Evolutionary conservation across 768 basidiomycete genomes (phyloP).

Genomic region (Tubosaeta sp.): DNA sequence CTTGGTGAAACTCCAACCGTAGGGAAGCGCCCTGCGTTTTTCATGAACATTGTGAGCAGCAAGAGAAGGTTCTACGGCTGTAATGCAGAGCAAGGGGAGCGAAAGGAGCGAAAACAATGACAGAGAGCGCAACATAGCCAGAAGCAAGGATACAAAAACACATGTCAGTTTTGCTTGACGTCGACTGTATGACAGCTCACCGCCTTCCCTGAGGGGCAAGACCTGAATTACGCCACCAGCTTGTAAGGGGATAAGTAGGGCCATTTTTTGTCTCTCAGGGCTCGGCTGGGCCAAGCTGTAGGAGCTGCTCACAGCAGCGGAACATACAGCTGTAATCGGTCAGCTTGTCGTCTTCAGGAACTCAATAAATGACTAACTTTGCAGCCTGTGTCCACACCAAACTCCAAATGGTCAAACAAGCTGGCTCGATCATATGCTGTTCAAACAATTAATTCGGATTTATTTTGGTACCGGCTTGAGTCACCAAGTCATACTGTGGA

Average conservation of each 20-base stretch:
- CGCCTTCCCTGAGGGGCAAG: background rate
- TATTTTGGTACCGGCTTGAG: background rate
- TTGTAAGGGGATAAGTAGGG: too few relatives aligned
- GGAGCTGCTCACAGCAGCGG: too few relatives aligned
- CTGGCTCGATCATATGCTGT: background rate
- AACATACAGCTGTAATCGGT: too few relatives aligned
- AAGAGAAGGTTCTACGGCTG: conserved; percentile 13
- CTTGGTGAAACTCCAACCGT: conserved; percentile 35
- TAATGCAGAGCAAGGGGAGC: conserved; percentile 11
- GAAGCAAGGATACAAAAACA: background rate
- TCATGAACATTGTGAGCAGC: conserved; percentile 35
- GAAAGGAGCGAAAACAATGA: background rate
- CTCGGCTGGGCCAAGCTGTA: too few relatives aligned
- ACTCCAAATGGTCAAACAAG: background rate
- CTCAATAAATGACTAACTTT: too few relatives aligned
- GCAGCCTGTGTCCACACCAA: background rate
- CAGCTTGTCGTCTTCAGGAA: too few relatives aligned
- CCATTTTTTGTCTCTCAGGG: too few relatives aligned
- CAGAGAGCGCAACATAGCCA: conserved; percentile 10
- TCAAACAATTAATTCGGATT: background rate
- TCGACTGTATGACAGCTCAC: background rate
- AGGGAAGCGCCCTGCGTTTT: conserved; percentile 34
- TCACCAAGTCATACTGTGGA: background rate
- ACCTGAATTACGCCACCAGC: too few relatives aligned
- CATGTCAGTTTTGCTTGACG: background rate